These are phyloP conservation scores for Saussurea involucrata DNA, from an alignment of 129 eudicot species.

Conservation along the genomic window DNA sequence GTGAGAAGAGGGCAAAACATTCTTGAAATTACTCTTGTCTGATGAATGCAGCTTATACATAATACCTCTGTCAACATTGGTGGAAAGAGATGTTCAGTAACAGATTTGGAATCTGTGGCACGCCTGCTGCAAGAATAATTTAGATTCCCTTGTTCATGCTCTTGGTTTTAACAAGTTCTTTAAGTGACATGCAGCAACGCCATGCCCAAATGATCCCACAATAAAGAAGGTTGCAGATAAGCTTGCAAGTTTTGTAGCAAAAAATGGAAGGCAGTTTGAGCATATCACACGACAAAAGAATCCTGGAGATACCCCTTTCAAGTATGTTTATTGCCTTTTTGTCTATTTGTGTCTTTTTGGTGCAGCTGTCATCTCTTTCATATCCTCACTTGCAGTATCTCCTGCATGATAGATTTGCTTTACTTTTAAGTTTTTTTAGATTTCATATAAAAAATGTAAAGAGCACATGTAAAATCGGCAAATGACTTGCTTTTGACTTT, in stretches of 20 bases:
- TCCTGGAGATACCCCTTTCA: conserved; percentile 83
- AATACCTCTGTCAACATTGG: conserved; percentile 29
- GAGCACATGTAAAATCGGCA: background rate
- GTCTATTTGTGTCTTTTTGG: background rate
- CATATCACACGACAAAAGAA: conserved; percentile 66
- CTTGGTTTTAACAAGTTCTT: conserved; percentile 82
- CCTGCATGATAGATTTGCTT: background rate
- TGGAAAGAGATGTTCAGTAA: background rate
- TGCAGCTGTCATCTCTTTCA: background rate
- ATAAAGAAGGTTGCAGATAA: conserved; percentile 80
- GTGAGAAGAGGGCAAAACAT: conserved; percentile 38
- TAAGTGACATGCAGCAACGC: conserved; percentile 90
- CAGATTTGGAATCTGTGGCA: conserved; percentile 53
- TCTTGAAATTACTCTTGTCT: conserved; percentile 49
- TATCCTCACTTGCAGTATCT: background rate
- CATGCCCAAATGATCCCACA: conserved; percentile 67
- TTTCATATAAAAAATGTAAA: background rate
- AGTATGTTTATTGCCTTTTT: conserved; percentile 36
- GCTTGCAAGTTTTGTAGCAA: conserved; percentile 82
- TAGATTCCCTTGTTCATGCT: conserved; percentile 65
- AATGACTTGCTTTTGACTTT: background rate
- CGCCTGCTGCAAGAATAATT: conserved; percentile 63
- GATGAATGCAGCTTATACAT: conserved; percentile 67
- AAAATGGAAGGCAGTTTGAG: conserved; percentile 83
- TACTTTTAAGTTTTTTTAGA: background rate